A percentile compares a stretch with the other conserved stretches of the same genome.
These are phyloP conservation scores for Pseudoperonospora humuli DNA, from an alignment of 352 stramenopile species.

Conservation along the genomic window DNA sequence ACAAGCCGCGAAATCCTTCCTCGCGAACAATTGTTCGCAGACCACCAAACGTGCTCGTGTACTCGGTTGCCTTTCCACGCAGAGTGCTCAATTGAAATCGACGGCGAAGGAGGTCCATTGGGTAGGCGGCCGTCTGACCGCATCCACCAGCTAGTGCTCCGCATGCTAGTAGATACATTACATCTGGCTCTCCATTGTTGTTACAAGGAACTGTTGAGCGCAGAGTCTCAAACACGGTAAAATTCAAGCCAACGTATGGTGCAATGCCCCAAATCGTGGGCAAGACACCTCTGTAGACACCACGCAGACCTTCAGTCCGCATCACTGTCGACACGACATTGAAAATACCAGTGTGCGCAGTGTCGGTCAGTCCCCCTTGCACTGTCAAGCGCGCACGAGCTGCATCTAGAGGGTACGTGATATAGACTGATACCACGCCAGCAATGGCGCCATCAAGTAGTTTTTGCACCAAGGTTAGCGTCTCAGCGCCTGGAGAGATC, in stretches of 20 bases:
- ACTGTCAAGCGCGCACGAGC: conserved; percentile 65
- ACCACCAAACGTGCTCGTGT: conserved; percentile 45
- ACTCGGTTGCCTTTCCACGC: conserved; percentile 21
- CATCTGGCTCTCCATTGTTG: conserved; percentile 35
- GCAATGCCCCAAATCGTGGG: conserved; percentile 63
- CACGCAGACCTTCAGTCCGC: conserved; percentile 43
- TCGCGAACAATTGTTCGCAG: conserved; percentile 38
- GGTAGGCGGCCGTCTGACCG: conserved; percentile 63
- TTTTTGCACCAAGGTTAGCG: conserved; percentile 42
- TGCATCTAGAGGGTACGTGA: conserved; percentile 71
- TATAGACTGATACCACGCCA: conserved; percentile 55
- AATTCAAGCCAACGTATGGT: conserved; percentile 72
- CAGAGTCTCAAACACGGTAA: conserved; percentile 68
- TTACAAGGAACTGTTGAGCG: conserved; percentile 37
- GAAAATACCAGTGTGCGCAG: conserved; percentile 56
- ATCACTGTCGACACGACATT: conserved; percentile 46
- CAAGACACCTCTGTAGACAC: conserved; percentile 52
- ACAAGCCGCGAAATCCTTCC: conserved; percentile 53
- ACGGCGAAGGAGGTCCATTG: conserved; percentile 67
- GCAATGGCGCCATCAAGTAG: conserved; percentile 46
- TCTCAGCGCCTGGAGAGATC: conserved; percentile 29
- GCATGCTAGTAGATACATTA: conserved; percentile 48
- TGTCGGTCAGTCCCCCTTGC: conserved; percentile 48
- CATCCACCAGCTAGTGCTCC: conserved; percentile 59
- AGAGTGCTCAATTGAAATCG: conserved; percentile 62